Conservation (phyloP, 2,329 filamentous ascomycete species). For the Diaporthe sp. region DNA sequence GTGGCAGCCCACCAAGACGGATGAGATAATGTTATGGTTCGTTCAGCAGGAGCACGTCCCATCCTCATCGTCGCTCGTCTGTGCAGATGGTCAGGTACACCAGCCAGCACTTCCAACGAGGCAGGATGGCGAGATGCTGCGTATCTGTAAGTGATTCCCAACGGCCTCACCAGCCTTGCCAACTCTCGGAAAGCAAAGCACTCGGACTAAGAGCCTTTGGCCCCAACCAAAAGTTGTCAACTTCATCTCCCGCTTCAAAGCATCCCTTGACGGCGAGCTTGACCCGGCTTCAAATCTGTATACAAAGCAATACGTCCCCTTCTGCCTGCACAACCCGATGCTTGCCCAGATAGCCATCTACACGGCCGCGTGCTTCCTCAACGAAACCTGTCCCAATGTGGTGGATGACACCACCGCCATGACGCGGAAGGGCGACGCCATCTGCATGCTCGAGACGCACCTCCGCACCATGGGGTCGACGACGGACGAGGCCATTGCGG, state of each 20-base stretch:
- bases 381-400: constrained; percentile 58
- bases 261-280: constrained; percentile 63
- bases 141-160: constrained; percentile 57
- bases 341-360: constrained; percentile 64
- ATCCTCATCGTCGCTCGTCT: background rate
- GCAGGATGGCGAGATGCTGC: constrained; percentile 62
- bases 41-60: constrained; percentile 46
- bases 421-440: constrained; percentile 58
- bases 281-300: constrained; percentile 57
- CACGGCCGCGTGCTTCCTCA: constrained; percentile 64
- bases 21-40: constrained; percentile 44
- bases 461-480: constrained; percentile 54
- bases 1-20: constrained; percentile 37
- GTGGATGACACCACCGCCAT: constrained; percentile 59
- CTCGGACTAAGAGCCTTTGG: background rate
- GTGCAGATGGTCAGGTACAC: constrained; percentile 49
- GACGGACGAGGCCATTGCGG: constrained; percentile 61
- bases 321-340: constrained; percentile 63
- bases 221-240: constrained; percentile 55
- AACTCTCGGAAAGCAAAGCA: background rate
- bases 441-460: constrained; percentile 62
- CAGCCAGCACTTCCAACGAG: constrained; percentile 58
- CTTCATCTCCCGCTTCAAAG: constrained; percentile 64
- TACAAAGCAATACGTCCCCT: constrained; percentile 63
- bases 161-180: background rate